Conservation (phyloP, 148 eudicot species). For the Cornus controversa region DNA sequence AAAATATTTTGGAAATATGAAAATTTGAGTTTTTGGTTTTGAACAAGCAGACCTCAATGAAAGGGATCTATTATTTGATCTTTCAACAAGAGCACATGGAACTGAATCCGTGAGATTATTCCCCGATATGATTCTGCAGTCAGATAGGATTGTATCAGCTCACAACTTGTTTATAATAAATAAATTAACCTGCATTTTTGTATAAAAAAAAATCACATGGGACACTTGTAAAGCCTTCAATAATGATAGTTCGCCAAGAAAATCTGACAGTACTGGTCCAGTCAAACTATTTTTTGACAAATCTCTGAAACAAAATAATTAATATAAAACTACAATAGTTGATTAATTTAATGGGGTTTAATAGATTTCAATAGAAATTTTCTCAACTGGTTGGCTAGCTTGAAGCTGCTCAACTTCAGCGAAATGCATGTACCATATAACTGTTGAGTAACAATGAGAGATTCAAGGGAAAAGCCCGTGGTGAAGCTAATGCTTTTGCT, state of each 20-base stretch:
- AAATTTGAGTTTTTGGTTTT: too few species aligned
- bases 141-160: neutral
- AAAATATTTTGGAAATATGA: too few species aligned
- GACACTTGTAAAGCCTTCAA: neutral
- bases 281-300: slow-evolving; percentile 5
- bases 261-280: slow-evolving; percentile 10
- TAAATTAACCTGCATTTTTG: neutral
- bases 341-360: too few species aligned
- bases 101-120: slow-evolving; percentile 10
- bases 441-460: too few species aligned
- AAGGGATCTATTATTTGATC: neutral
- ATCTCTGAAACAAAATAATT: neutral
- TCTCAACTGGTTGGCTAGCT: too few species aligned
- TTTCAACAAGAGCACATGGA: slow-evolving; percentile 4
- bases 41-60: neutral
- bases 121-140: slow-evolving; percentile 1
- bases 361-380: too few species aligned
- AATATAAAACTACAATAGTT: neutral
- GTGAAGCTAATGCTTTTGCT: neutral
- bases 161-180: neutral
- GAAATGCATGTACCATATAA: too few species aligned
- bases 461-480: too few species aligned
- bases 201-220: too few species aligned
- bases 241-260: neutral
- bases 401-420: too few species aligned